Conservation (phyloP, 345 rosid species). For the Brassica carinata region DNA sequence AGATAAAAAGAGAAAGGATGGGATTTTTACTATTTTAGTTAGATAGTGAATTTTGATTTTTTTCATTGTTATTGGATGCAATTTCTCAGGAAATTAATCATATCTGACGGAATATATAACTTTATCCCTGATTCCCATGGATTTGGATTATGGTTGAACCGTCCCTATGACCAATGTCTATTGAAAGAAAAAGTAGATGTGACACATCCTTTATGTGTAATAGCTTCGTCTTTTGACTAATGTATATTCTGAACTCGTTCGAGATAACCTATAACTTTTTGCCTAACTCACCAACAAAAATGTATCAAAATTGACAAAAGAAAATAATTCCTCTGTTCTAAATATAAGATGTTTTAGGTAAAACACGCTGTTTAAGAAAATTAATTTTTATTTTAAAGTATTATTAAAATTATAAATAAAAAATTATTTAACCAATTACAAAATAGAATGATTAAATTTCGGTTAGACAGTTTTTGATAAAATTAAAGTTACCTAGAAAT, state of each 20-base stretch:
- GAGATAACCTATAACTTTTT: slow-evolving; percentile 9
- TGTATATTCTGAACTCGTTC: not conserved
- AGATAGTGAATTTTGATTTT: too few relatives aligned
- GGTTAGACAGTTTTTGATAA: too few relatives aligned
- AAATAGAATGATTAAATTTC: too few relatives aligned
- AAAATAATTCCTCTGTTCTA: not conserved
- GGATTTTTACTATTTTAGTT: too few relatives aligned
- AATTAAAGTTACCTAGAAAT: too few relatives aligned
- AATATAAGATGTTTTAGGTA: too few relatives aligned
- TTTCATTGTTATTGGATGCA: too few relatives aligned
- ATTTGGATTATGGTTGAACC: slow-evolving; percentile 28
- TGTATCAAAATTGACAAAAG: slow-evolving; percentile 1
- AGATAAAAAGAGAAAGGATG: too few relatives aligned
- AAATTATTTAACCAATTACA: too few relatives aligned
- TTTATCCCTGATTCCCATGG: not conserved
- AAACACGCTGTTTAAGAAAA: too few relatives aligned
- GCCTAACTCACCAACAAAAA: slow-evolving; percentile 38
- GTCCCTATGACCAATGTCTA: slow-evolving; percentile 16
- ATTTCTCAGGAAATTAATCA: not conserved
- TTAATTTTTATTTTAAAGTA: too few relatives aligned
- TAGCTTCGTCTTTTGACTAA: slow-evolving; percentile 1
- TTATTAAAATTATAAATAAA: too few relatives aligned
- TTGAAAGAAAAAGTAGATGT: slow-evolving; percentile 12
- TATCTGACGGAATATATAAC: not conserved
- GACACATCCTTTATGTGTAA: slow-evolving; percentile 2